phyloP scores from a whole-genome alignment of 1,284 basidiomycete genomes.

The Austroboletus rostrupii region DNA sequence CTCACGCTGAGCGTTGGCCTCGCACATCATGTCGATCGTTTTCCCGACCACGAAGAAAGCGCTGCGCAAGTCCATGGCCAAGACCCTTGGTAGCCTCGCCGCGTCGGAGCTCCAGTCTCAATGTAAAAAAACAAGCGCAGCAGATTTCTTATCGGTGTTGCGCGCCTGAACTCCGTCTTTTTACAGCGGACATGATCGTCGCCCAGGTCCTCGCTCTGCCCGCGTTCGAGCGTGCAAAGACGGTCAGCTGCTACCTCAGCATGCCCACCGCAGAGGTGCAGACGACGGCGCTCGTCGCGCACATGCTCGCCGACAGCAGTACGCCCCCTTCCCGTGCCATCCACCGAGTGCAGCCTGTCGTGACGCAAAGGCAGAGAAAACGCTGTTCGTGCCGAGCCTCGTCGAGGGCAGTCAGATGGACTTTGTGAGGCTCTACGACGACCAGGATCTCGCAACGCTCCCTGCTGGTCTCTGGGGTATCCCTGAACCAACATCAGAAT shows the following conservation, averaged over 20 bases:
- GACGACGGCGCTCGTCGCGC: conserved; percentile 42
- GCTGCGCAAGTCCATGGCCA: conserved; percentile 47
- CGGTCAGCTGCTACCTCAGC: conserved; percentile 71
- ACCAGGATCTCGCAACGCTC: conserved; percentile 54
- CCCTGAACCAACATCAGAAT: conserved; percentile 55
- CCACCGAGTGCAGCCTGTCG: background rate
- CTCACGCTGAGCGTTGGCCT: too few relatives aligned
- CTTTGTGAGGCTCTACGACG: conserved; percentile 55
- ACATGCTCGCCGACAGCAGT: conserved; percentile 26
- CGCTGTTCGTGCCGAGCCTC: conserved; percentile 68
- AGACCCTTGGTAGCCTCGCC: conserved; percentile 42
- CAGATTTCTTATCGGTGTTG: background rate
- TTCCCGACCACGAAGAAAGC: conserved; percentile 43
- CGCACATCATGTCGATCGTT: conserved; percentile 29
- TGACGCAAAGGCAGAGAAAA: conserved; percentile 49
- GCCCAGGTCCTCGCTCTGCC: conserved; percentile 45
- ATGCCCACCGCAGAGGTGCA: conserved; percentile 71
- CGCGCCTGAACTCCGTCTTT: too few relatives aligned
- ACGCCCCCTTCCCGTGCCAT: background rate
- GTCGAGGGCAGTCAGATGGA: conserved; percentile 54
- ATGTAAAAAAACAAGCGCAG: conserved; percentile 42
- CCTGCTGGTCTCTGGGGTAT: conserved; percentile 69
- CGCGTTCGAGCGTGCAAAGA: conserved; percentile 45
- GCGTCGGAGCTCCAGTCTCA: conserved; percentile 50
- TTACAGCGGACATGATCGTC: conserved; percentile 52